Conservation (phyloP, 1,284 basidiomycete genomes). For the Clitocybe nebularis region DNA sequence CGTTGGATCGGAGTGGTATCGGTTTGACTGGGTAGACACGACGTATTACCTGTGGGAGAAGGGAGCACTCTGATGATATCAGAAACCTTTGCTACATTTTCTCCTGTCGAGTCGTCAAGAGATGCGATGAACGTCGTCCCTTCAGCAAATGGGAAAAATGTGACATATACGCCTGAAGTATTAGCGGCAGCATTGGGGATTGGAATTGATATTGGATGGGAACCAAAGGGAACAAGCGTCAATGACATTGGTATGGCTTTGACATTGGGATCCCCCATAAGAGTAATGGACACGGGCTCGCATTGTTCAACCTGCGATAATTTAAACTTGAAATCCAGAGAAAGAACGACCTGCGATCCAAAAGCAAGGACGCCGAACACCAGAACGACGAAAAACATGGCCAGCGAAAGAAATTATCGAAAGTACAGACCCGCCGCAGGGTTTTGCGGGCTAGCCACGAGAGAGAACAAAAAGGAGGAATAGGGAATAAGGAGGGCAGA, state of each 20-base stretch:
- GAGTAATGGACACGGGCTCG: slow-evolving; percentile 43
- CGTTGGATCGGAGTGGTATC: slow-evolving; percentile 5
- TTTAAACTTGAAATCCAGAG: slow-evolving; percentile 39
- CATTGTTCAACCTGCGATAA: slow-evolving; percentile 54
- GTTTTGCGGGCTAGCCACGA: slow-evolving; percentile 25
- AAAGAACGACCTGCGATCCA: slow-evolving; percentile 45
- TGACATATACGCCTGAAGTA: slow-evolving; percentile 39
- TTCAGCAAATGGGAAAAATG: slow-evolving; percentile 48
- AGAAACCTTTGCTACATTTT: slow-evolving; percentile 39
- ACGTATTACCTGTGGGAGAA: slow-evolving; percentile 33
- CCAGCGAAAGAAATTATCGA: slow-evolving; percentile 16
- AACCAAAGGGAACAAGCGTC: slow-evolving; percentile 52
- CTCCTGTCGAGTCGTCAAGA: slow-evolving; percentile 42
- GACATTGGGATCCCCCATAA: slow-evolving; percentile 32
- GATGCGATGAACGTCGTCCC: slow-evolving; percentile 52
- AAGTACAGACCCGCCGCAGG: slow-evolving; percentile 21
- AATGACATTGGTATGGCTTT: slow-evolving; percentile 40
- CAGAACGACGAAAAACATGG: slow-evolving; percentile 30
- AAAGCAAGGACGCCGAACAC: slow-evolving; percentile 36
- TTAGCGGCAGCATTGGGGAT: slow-evolving; percentile 38
- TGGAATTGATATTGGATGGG: slow-evolving; percentile 43
- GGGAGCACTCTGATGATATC: slow-evolving; percentile 44
- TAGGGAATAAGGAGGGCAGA: slow-evolving; percentile 13
- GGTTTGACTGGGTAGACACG: slow-evolving; percentile 35
- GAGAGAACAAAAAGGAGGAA: slow-evolving; percentile 15